These are phyloP conservation scores for Parascedosporium putredinis DNA, from an alignment of 2,329 filamentous ascomycete genomes.

Conservation along the genomic window DNA sequence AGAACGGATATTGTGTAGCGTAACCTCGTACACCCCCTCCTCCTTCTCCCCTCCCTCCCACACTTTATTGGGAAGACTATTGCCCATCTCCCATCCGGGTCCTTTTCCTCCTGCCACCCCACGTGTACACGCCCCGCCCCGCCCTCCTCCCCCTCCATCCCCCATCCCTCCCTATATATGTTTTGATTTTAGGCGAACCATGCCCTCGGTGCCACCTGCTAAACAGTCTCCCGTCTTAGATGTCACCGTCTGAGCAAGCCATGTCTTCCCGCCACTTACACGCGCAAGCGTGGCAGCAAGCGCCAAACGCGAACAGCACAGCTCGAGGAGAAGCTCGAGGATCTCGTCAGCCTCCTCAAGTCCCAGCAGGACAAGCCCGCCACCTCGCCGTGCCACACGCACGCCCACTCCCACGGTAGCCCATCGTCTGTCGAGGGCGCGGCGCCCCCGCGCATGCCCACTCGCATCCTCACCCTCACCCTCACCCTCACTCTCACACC, in stretches of 20 bases:
- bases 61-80: too few species aligned
- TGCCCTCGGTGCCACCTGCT: neutral
- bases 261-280: conserved; percentile 32
- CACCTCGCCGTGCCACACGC: neutral
- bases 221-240: too few species aligned
- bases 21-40: too few species aligned
- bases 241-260: conserved; percentile 36
- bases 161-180: too few species aligned
- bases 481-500: too few species aligned
- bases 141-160: neutral
- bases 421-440: neutral
- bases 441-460: neutral
- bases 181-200: neutral
- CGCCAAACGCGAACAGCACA: conserved; percentile 30
- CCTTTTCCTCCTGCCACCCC: too few species aligned
- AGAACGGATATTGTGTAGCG: too few species aligned
- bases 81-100: too few species aligned
- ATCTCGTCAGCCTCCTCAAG: conserved; percentile 34
- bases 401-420: neutral
- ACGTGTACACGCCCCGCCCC: too few species aligned
- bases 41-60: too few species aligned
- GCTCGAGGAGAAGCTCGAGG: conserved; percentile 39
- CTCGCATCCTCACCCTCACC: neutral
- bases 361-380: conserved; percentile 5
- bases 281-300: conserved; percentile 26